phyloP scores from a whole-genome alignment of 495 filamentous ascomycete species.

The Penicilliopsis zonata region DNA sequence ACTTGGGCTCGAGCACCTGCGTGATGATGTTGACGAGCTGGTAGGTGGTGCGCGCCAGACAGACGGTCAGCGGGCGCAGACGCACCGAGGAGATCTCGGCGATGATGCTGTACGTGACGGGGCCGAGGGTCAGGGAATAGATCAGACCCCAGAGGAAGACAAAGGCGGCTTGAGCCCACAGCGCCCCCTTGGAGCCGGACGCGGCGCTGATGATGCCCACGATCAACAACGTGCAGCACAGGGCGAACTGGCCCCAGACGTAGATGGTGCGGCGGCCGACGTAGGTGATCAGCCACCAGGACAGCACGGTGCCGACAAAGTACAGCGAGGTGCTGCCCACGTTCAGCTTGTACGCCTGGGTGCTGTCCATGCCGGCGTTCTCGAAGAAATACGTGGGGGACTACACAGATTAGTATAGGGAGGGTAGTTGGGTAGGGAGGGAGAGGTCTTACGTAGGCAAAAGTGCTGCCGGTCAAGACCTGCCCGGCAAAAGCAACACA shows the following conservation, averaged over 20 bases:
- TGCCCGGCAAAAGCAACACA: constrained; percentile 63
- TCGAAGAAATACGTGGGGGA: constrained; percentile 60
- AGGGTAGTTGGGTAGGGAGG: too few species aligned
- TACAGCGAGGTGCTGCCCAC: constrained; percentile 46
- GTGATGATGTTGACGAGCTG: constrained; percentile 52
- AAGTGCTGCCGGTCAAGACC: constrained; percentile 56
- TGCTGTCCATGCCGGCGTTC: constrained; percentile 47
- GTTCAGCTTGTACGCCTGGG: constrained; percentile 39
- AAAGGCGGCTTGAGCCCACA: constrained; percentile 35
- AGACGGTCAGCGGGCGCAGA: constrained; percentile 55
- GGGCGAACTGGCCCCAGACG: constrained; percentile 46
- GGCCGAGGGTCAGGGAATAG: constrained; percentile 59
- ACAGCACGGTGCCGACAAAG: constrained; percentile 42
- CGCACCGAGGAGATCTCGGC: constrained; percentile 57
- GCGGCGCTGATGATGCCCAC: constrained; percentile 54
- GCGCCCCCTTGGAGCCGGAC: constrained; percentile 15
- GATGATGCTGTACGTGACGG: constrained; percentile 60
- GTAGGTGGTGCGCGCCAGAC: constrained; percentile 50
- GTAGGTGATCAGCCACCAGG: constrained; percentile 35
- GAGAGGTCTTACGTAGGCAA: too few species aligned
- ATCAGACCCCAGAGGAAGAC: constrained; percentile 55
- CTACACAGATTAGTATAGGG: too few species aligned
- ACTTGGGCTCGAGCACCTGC: constrained; percentile 52
- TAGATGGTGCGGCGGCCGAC: constrained; percentile 58
- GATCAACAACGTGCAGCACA: constrained; percentile 43